phyloP scores from a whole-genome alignment of 495 filamentous ascomycete genomes.

The Beverwykella pulmonaria region DNA sequence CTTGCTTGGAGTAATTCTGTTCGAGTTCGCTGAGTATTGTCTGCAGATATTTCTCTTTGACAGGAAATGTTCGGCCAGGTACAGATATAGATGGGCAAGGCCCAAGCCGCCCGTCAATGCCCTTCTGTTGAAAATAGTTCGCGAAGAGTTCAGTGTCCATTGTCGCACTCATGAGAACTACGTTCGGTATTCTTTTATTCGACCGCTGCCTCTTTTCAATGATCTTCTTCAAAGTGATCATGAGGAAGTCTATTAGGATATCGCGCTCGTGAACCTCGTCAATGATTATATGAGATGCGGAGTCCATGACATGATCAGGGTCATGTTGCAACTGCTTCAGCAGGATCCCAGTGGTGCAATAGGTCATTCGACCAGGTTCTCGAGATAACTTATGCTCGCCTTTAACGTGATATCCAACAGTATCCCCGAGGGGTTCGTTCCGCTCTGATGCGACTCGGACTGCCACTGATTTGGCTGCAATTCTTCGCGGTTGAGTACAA shows the following conservation, averaged over 20 bases:
- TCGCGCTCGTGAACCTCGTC: conserved; percentile 66
- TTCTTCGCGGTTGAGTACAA: conserved; percentile 61
- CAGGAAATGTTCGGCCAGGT: conserved; percentile 60
- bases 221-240: conserved; percentile 57
- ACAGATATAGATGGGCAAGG: conserved; percentile 57
- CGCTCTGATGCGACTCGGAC: conserved; percentile 59
- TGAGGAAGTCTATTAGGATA: conserved; percentile 58
- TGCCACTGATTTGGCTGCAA: conserved; percentile 60
- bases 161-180: conserved; percentile 65
- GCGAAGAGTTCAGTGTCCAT: conserved; percentile 60
- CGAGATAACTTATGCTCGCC: conserved; percentile 52
- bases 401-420: conserved; percentile 59
- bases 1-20: conserved; percentile 34
- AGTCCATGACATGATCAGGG: conserved; percentile 49
- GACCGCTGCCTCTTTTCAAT: conserved; percentile 45
- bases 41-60: conserved; percentile 57
- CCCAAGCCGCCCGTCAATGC: conserved; percentile 8
- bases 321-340: conserved; percentile 54
- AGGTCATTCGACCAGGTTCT: conserved; percentile 54
- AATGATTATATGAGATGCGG: conserved; percentile 58
- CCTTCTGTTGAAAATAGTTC: conserved; percentile 52
- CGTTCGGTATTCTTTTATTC: conserved; percentile 52
- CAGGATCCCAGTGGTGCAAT: conserved; percentile 62
- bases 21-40: conserved; percentile 51
- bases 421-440: conserved; percentile 52